phyloP scores from a whole-genome alignment of 192 early-diverging fungal species.

The Linnemannia elongata region DNA sequence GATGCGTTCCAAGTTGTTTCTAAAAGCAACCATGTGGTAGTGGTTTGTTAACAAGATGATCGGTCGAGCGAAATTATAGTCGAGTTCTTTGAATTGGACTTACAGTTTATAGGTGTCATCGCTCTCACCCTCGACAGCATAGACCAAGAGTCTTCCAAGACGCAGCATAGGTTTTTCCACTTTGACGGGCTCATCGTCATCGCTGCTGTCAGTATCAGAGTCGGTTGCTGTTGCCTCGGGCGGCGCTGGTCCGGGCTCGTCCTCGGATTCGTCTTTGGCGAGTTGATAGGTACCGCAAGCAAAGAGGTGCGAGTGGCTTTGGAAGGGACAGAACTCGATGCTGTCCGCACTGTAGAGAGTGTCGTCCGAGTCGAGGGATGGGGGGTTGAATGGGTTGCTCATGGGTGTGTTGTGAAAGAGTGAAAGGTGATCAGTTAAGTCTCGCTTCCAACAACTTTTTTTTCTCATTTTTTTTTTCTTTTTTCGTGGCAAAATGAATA shows the following conservation, averaged over 20 bases:
- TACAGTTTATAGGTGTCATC: constrained; percentile 51
- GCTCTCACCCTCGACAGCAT: constrained; percentile 50
- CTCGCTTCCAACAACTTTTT: neutral
- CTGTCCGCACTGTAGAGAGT: constrained; percentile 80
- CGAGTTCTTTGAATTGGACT: neutral
- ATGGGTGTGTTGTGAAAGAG: constrained; percentile 5
- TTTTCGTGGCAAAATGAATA: neutral
- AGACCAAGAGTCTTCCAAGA: constrained; percentile 78
- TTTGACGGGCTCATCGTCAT: constrained; percentile 39
- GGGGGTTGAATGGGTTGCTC: constrained; percentile 28
- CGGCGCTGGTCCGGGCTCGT: constrained; percentile 11
- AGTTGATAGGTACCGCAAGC: constrained; percentile 83
- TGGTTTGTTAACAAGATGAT: neutral
- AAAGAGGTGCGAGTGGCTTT: constrained; percentile 59
- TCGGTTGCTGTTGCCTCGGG: neutral
- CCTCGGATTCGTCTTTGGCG: constrained; percentile 51
- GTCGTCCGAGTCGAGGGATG: constrained; percentile 68
- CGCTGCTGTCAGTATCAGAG: constrained; percentile 32
- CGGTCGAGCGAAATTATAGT: neutral
- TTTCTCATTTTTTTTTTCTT: constrained; percentile 2
- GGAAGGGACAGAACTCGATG: constrained; percentile 78
- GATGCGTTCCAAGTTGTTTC: constrained; percentile 64
- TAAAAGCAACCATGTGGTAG: neutral
- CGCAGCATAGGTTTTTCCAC: constrained; percentile 62
- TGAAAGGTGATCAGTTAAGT: neutral